Evolutionary conservation across 345 rosid genomes (phyloP).

Genomic region (Psidium friedrichsthalianum): DNA sequence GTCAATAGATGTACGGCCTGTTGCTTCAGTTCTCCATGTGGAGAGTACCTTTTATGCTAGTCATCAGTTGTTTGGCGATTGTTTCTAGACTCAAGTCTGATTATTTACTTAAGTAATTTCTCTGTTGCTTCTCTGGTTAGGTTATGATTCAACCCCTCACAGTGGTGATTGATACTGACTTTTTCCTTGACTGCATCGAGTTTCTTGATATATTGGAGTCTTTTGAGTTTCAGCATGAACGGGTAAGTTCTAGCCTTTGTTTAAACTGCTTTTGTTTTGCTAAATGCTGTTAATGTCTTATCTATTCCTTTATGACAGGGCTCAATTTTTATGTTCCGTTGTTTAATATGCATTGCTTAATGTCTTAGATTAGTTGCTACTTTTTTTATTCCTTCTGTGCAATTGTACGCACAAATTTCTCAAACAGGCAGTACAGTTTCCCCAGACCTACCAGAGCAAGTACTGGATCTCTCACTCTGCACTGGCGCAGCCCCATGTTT

Average conservation of each 20-base stretch:
- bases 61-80: background rate
- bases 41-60: background rate
- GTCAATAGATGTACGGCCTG: slow-evolving; percentile 46
- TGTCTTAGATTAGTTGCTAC: background rate
- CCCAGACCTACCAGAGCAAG: background rate
- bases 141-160: slow-evolving; percentile 54
- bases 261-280: background rate
- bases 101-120: slow-evolving; percentile 1
- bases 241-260: slow-evolving; percentile 37
- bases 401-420: background rate
- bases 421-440: background rate
- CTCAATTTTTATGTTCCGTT: background rate
- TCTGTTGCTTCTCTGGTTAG: slow-evolving; percentile 22
- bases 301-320: background rate
- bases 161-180: slow-evolving; percentile 39
- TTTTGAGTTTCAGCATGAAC: slow-evolving; percentile 57
- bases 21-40: background rate
- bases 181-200: slow-evolving; percentile 26
- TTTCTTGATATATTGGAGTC: slow-evolving; percentile 38
- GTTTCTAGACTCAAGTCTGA: background rate
- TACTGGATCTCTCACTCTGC: background rate
- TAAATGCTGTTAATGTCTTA: background rate
- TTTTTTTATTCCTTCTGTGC: background rate
- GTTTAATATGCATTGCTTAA: background rate
- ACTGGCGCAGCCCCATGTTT: no score